Evolutionary conservation across 1,284 basidiomycete genomes (phyloP).

Genomic region (Cutaneotrichosporon curvatum): DNA sequence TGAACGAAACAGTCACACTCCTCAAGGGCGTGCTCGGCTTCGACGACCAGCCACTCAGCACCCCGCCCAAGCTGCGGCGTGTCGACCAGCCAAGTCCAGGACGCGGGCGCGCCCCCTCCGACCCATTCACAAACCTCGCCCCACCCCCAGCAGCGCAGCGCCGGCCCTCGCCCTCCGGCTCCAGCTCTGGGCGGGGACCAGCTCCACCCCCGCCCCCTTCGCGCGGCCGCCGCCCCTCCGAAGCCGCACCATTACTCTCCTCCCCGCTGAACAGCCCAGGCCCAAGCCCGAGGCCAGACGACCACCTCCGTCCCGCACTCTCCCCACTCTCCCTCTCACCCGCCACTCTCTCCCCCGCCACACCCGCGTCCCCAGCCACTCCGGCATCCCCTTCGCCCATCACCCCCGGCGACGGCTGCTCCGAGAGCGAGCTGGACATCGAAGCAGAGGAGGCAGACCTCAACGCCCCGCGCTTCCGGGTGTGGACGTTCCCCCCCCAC

Average conservation of each 20-base stretch:
- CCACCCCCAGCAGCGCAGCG: background rate
- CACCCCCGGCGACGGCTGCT: too few relatives aligned
- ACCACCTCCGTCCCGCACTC: too few relatives aligned
- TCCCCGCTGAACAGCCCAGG: background rate
- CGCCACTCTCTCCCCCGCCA: constrained; percentile 8
- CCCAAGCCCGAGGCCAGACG: too few relatives aligned
- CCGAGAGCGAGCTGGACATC: background rate
- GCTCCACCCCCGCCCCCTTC: constrained; percentile 29
- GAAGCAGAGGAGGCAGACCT: constrained; percentile 32
- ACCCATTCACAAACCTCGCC: constrained; percentile 35
- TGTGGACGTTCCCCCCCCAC: constrained; percentile 40
- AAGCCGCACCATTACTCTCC: background rate
- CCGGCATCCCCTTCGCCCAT: background rate
- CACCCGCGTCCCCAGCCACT: background rate
- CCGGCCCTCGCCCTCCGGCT: constrained; percentile 1
- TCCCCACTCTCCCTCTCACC: background rate
- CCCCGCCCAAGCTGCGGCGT: constrained; percentile 28
- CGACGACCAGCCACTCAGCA: constrained; percentile 31
- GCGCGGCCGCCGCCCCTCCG: constrained; percentile 7
- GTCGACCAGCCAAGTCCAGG: background rate
- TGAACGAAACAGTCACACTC: constrained; percentile 38
- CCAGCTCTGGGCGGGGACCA: constrained; percentile 21
- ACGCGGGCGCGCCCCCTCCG: constrained; percentile 16
- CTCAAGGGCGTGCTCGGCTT: constrained; percentile 43
- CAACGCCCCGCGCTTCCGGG: constrained; percentile 31